Base-by-base conservation (phyloP, 2,329 filamentous ascomycete species). In the Colletotrichum sp. region DNA sequence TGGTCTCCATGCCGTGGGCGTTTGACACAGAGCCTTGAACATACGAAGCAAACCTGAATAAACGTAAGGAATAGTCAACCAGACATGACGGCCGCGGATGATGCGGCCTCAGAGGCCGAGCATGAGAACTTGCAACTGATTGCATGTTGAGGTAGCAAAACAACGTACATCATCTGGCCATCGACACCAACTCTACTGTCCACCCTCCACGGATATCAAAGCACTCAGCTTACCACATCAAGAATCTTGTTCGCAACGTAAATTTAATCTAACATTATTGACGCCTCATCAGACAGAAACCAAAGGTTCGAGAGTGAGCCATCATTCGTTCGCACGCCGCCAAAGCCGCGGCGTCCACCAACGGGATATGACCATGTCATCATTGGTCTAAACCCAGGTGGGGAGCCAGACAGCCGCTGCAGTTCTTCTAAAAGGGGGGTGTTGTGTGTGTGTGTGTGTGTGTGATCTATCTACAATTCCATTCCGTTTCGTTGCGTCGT, bases 381-480 rank as follows among this genome's bases (percentile, higher is more conserved):
- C 43, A 52, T 43, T 32, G n/a, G 16, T 24, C 13, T 28, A 10
- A 28, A 59, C 21, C 60, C 32, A 63, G 4, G 13, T 18, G 21
- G 4, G 32, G 32, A 24, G 10, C 60, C 28, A 64, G 24, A 21
- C 61, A 43, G 32, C 34, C 24, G 61, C 39, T 67, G 48, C 34
- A 57, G 10, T 67, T 67, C 48, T 67, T 67, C 65, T 57, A 67
- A 67, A 55, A 52, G 48, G 64, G 34, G 63, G 15, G 48, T 67
- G 39, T 48, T 48, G 39, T 48, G 39, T 48, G 43, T 48, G 39
- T 48, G 39, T 43, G 39, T 43, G 36, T 43, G 43, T 52, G 43
- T 52, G 43, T 52, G 43, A 52, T 52, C 65, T 67, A 67, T 67
- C 65, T 67, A 67, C 65, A 55, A 26, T 18, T 32, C 13, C 15